Conservation (phyloP, 2,329 filamentous ascomycete species). For the Lecanosticta acicola region DNA sequence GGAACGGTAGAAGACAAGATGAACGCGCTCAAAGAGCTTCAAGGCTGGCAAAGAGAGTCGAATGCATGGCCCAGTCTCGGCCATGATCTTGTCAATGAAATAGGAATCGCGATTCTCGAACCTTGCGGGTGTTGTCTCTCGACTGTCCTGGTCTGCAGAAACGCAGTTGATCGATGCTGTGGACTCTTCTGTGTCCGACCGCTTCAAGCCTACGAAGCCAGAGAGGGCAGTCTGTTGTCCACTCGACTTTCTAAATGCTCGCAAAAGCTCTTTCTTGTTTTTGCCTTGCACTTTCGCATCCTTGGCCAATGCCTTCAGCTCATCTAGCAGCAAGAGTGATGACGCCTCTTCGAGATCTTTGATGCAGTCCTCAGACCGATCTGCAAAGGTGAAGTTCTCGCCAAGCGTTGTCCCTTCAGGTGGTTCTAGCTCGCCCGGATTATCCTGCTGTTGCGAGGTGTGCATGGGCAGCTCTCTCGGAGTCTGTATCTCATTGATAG, state of each 20-base stretch:
- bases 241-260: constrained; percentile 67
- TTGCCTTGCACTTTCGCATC: constrained; percentile 82
- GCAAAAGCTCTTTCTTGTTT: constrained; percentile 75
- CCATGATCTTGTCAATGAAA: constrained; percentile 71
- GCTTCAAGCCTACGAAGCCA: constrained; percentile 59
- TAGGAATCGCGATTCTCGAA: constrained; percentile 63
- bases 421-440: constrained; percentile 46
- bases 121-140: constrained; percentile 37
- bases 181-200: constrained; percentile 57
- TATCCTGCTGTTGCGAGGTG: constrained; percentile 32
- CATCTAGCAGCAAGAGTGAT: constrained; percentile 74
- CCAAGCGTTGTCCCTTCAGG: constrained; percentile 48
- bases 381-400: constrained; percentile 68
- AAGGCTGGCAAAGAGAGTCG: constrained; percentile 66
- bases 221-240: constrained; percentile 67
- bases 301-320: constrained; percentile 77
- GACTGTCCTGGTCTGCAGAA: constrained; percentile 24
- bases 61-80: constrained; percentile 75
- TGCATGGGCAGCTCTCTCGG: constrained; percentile 50
- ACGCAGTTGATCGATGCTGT: constrained; percentile 41
- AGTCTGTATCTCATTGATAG: constrained; percentile 60
- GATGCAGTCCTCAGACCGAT: constrained; percentile 68
- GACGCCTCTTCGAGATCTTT: constrained; percentile 77
- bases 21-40: constrained; percentile 86
- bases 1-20: constrained; percentile 91